Evolutionary conservation across 306 rosid genomes (phyloP).

Genomic region (Pterocarpus macrocarpus): DNA sequence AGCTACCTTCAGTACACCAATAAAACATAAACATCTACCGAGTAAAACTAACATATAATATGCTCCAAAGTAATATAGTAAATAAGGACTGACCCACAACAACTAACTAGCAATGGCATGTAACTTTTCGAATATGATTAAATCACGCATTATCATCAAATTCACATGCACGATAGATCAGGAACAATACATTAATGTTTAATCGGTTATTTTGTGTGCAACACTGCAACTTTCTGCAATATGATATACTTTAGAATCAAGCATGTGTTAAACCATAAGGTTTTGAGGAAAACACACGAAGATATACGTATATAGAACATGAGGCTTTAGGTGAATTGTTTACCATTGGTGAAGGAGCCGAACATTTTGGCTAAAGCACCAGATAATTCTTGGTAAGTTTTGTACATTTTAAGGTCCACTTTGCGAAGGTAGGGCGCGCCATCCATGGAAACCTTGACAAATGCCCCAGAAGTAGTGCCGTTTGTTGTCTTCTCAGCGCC

Average conservation of each 20-base stretch:
- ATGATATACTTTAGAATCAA: not conserved
- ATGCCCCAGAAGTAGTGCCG: slow-evolving; percentile 50
- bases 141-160: slow-evolving; percentile 18
- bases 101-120: too few relatives aligned
- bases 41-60: too few relatives aligned
- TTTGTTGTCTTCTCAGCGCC: slow-evolving; percentile 54
- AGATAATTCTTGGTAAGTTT: slow-evolving; percentile 87
- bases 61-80: too few relatives aligned
- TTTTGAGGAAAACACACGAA: not conserved
- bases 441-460: slow-evolving; percentile 97
- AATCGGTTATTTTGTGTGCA: not conserved
- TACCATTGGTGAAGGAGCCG: slow-evolving; percentile 83
- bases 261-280: not conserved
- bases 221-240: not conserved
- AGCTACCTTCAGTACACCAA: slow-evolving; percentile 62
- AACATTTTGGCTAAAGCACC: slow-evolving; percentile 99
- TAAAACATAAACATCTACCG: too few relatives aligned
- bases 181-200: not conserved
- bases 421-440: slow-evolving; percentile 99
- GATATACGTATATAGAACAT: not conserved
- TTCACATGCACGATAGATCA: slow-evolving; percentile 36
- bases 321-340: too few relatives aligned
- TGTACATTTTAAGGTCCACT: slow-evolving; percentile 92
- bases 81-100: too few relatives aligned
- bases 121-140: too few relatives aligned